Percentiles rank a stretch among this genome's conserved stretches.
Conservation (phyloP, 257 asterid genomes). For the Verbena officinalis region DNA sequence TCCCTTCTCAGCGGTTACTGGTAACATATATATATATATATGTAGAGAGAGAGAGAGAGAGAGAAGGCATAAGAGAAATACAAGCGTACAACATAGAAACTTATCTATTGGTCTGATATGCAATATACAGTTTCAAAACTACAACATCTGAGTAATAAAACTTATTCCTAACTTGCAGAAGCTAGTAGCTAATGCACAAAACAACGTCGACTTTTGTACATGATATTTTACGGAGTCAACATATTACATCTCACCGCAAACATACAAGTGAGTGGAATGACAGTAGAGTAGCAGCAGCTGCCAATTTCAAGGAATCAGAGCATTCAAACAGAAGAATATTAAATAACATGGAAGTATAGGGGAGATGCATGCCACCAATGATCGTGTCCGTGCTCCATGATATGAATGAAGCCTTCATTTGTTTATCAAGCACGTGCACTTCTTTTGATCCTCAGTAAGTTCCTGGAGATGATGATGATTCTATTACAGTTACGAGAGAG, state of each 20-base stretch:
- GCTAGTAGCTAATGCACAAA: background rate
- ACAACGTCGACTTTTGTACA: conserved; percentile 2
- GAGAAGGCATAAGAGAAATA: background rate
- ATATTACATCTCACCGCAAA: conserved; percentile 32
- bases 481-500: background rate
- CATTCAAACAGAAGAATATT: no score
- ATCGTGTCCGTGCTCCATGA: no score
- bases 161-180: conserved; percentile 15
- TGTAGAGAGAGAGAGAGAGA: background rate
- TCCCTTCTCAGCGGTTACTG: no score
- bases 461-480: conserved; percentile 55
- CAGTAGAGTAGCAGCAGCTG: conserved; percentile 3
- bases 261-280: conserved; percentile 23
- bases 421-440: conserved; percentile 66
- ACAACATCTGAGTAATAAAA: background rate
- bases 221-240: no score
- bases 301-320: background rate
- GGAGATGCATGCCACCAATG: no score
- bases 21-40: no score
- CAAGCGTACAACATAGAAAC: background rate
- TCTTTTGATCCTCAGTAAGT: conserved; percentile 80
- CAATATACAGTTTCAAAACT: conserved; percentile 7
- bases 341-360: no score
- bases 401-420: conserved; percentile 34
- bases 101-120: background rate